Evolutionary conservation across 805 yeast genomes (phyloP).

Genomic region (Saccharomycopsis javanensis): DNA sequence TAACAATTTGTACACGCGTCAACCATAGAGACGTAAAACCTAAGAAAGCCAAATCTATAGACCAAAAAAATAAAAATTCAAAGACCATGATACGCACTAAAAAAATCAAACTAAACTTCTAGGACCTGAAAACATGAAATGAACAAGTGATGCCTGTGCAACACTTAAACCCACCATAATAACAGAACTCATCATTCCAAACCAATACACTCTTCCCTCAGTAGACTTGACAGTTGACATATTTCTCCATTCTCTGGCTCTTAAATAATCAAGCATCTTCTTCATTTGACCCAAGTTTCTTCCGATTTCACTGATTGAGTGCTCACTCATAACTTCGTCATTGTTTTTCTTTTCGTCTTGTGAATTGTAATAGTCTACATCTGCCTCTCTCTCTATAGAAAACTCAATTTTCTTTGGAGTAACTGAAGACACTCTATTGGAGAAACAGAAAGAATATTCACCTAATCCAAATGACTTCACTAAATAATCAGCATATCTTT

Average conservation of each 20-base stretch:
- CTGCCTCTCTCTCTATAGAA: conserved; percentile 44
- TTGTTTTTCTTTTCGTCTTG: conserved; percentile 30
- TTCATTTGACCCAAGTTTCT: conserved; percentile 47
- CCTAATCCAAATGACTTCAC: conserved; percentile 49
- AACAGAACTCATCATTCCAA: conserved; percentile 59
- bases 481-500: conserved; percentile 55
- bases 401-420: conserved; percentile 55
- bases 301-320: conserved; percentile 48
- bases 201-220: conserved; percentile 66
- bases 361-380: conserved; percentile 26
- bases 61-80: too few species aligned
- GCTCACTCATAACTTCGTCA: conserved; percentile 42
- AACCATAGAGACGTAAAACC: too few species aligned
- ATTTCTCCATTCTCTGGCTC: conserved; percentile 95
- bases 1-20: too few species aligned
- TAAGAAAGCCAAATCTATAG: too few species aligned
- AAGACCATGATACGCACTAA: not conserved
- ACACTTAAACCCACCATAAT: conserved; percentile 71
- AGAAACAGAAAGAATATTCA: conserved; percentile 57
- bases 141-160: conserved; percentile 72
- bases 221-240: conserved; percentile 84
- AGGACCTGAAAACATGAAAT: conserved; percentile 49
- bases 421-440: conserved; percentile 54
- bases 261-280: conserved; percentile 69
- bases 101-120: conserved; percentile 22